Evolutionary conservation across 78 protist species (phyloP), one percentile per base, ranked within the genome.

Genomic region (Dictyostelium brefeldianum): DNA sequence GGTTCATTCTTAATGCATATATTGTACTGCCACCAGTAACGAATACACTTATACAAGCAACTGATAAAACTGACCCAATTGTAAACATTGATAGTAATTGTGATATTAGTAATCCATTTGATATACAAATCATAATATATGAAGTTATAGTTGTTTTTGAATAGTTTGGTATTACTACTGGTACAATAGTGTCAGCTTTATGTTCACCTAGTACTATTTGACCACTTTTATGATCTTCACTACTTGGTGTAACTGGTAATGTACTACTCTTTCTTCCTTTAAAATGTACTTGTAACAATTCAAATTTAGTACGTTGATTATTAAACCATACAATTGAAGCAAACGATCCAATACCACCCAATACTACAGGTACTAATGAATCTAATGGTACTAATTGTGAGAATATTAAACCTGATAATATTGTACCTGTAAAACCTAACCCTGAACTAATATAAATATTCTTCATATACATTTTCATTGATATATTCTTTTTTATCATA

Each of bases 361-460:
- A 4, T 18, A 65, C 0, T 4, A 12, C 56, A 14, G 56, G 56
- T 3, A 51, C 56, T 3, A 14, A 12, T 51, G 56, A 51, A 14
- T 8, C 10, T 2, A 14, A 8, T 51, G 10, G n/a, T 51, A 51
- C 15, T 15, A 65, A 29, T 29, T 29, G 73, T 1, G 73, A 65
- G 14, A 65, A 65, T 27, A 29, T 65, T 65, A 65, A 65, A 65
- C 73, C 73, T 10, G 73, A 65, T 29, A 65, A 14, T 10, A 65
- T 4, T 14, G 47, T 65, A 29, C 73, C 73, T 2, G 47, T 4
- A 12, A 65, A 29, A 14, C 41, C 73, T 5, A 65, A 11, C 12
- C 43, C 18, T 1, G 73, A 27, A 8, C 43, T 29, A 29, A 65
- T 22, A 29, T 65, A 65, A 65, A 29, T 31, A 65, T 65, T 65